phyloP scores from a whole-genome alignment of 2,329 filamentous ascomycete species.

The Monosporascus sp. region DNA sequence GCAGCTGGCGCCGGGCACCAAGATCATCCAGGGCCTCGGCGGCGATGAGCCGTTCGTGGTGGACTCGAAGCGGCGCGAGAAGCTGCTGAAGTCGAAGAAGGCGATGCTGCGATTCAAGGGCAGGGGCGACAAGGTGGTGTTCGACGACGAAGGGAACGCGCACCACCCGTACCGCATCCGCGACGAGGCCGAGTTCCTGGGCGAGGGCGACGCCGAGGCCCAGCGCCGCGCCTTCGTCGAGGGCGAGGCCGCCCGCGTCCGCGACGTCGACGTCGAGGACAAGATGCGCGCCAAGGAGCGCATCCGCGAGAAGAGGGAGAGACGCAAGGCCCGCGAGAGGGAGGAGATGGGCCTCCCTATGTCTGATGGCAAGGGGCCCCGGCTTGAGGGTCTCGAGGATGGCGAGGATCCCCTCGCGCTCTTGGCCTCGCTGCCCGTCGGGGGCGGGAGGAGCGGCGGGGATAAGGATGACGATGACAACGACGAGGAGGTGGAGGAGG shows the following conservation, averaged over 20 bases:
- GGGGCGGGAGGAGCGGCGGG: conserved; percentile 27
- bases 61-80: conserved; percentile 92
- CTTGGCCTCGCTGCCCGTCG: conserved; percentile 51
- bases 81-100: conserved; percentile 93
- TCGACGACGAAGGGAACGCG: conserved; percentile 84
- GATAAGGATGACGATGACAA: conserved; percentile 12
- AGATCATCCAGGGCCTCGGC: conserved; percentile 62
- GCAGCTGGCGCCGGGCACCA: conserved; percentile 38
- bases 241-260: conserved; percentile 65
- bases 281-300: conserved; percentile 76
- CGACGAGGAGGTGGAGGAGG: conserved; percentile 31
- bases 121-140: conserved; percentile 78
- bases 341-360: conserved; percentile 35
- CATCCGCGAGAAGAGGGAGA: conserved; percentile 66
- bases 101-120: conserved; percentile 87
- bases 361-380: conserved; percentile 36
- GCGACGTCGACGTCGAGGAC: conserved; percentile 72
- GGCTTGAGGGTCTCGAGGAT: conserved; percentile 34
- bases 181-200: conserved; percentile 73
- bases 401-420: conserved; percentile 52
- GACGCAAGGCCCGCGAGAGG: conserved; percentile 69
- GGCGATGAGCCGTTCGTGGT: conserved; percentile 71
- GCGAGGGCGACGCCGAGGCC: conserved; percentile 67
- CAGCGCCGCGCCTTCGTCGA: conserved; percentile 76
- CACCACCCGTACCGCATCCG: conserved; percentile 86